phyloP scores from a whole-genome alignment of 2,329 filamentous ascomycete genomes.

The Tympanopsis confertula region DNA sequence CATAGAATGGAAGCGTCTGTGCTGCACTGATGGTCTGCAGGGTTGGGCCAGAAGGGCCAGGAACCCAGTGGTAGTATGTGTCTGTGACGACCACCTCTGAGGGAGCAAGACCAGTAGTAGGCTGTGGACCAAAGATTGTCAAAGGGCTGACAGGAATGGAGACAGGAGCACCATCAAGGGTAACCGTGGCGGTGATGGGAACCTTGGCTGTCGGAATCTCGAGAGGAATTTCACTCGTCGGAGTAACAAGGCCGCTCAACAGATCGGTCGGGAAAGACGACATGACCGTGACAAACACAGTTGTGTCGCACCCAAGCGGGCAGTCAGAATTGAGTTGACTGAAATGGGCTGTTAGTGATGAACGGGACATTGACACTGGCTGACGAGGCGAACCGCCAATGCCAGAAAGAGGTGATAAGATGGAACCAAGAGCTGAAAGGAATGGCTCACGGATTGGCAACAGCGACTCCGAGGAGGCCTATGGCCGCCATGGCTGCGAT shows the following conservation, averaged over 20 bases:
- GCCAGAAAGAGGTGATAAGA: constrained; percentile 16
- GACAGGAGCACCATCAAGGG: background rate
- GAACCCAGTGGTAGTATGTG: background rate
- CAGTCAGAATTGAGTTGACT: constrained; percentile 6
- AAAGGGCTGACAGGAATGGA: background rate
- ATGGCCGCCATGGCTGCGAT: constrained; percentile 22
- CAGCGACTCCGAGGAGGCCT: constrained; percentile 17
- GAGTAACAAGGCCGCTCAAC: constrained; percentile 13
- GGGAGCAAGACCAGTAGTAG: background rate
- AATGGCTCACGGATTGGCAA: constrained; percentile 13
- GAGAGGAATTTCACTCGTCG: constrained; percentile 2
- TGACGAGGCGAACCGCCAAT: background rate
- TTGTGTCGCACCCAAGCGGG: constrained; percentile 12
- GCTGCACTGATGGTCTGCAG: background rate
- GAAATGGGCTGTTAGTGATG: constrained; percentile 6
- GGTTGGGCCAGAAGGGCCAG: background rate
- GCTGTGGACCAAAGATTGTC: background rate
- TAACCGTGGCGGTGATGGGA: background rate
- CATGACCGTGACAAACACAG: constrained; percentile 34
- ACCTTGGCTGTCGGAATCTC: constrained; percentile 3
- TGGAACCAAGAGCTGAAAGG: constrained; percentile 4
- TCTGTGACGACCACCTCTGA: background rate
- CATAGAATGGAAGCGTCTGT: background rate
- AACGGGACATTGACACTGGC: constrained; percentile 5
- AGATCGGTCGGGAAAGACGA: constrained; percentile 16